Base-by-base conservation (phyloP, 176 grass and related monocot species). In the Aegilops sharonensis region DNA sequence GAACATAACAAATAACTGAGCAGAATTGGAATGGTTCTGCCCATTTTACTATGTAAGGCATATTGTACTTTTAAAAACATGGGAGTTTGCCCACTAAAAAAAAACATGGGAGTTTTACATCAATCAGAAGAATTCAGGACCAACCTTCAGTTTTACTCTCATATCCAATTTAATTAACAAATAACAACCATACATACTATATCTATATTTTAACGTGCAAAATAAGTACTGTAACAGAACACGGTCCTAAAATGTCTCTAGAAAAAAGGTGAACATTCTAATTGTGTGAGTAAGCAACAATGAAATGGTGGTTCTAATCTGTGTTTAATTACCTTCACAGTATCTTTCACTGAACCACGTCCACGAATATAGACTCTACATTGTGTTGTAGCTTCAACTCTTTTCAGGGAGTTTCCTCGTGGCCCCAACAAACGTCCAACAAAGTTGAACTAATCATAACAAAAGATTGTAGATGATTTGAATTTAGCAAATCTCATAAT, bases 321-420 rank as follows among this genome's bases (percentile, higher is more conserved):
- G 18, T 78, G n/a, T 78, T 85, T 20, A 64, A 73, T 89, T 94
- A 96, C 97, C 97, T 99, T 96, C 75, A 96, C 56, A 79, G 85
- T 81, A 90, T 99, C 97, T 91, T 96, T 99, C 69, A 99, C 97
- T 35, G 94, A 99, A 87, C 97, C 92, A 24, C 85, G 85, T 69
- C 97, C 97, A 74, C 97, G 94, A 76, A 99, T 99, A 88, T 93
- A 99, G 78, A 99, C 90, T 86, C 97, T 94, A 89, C 97, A 99
- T 63, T 99, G 97, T 23, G 97, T 99, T 35, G 94, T 85, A 65
- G 88, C 92, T 91, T 99, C 97, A 81, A 99, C 97, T 92, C 97
- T 93, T 94, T 99, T 99, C 89, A 99, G 85, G 17, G 97, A 99
- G 84, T 96, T 99, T 45, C 94, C 97, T 68, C 97, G 94, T 42